A percentile compares a stretch with the other conserved stretches of the same genome.
Conservation (phyloP, 352 stramenopile genomes). For the Pythium plurisporium region DNA sequence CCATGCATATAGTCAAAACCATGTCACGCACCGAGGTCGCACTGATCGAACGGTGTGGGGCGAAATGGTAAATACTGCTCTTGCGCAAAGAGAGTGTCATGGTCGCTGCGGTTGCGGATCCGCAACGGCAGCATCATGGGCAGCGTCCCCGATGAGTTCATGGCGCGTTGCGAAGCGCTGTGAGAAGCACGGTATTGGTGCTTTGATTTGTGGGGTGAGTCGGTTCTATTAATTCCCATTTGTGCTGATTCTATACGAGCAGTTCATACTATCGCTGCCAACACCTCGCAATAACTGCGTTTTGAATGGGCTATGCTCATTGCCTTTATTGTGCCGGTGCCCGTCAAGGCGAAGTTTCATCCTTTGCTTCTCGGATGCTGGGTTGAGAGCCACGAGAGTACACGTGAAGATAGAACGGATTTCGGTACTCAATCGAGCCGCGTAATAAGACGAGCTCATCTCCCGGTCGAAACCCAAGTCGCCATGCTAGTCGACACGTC, state of each 20-base stretch:
- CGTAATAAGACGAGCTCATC: slow-evolving; percentile 15
- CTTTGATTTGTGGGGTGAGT: background rate
- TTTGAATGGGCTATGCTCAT: too few relatives aligned
- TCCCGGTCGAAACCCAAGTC: slow-evolving; percentile 6
- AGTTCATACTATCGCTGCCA: too few relatives aligned
- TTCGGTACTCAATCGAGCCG: slow-evolving; percentile 12
- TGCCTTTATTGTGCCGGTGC: too few relatives aligned
- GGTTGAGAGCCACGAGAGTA: background rate
- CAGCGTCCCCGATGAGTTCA: slow-evolving; percentile 12
- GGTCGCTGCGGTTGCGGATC: slow-evolving; percentile 35
- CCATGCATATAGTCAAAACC: too few relatives aligned
- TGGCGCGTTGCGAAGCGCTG: too few relatives aligned
- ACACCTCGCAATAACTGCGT: too few relatives aligned
- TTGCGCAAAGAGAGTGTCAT: slow-evolving; percentile 27
- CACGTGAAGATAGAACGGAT: slow-evolving; percentile 13
- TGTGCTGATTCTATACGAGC: too few relatives aligned
- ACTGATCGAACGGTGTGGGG: slow-evolving; percentile 34
- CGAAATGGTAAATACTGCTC: slow-evolving; percentile 48
- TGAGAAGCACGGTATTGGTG: too few relatives aligned
- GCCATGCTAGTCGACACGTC: slow-evolving; percentile 11
- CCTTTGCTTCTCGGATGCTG: too few relatives aligned
- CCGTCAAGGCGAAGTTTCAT: too few relatives aligned
- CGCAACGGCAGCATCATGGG: slow-evolving; percentile 45
- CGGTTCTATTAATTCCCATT: background rate
- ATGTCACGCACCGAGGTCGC: slow-evolving; percentile 2